Evolutionary conservation across 2,329 filamentous ascomycete genomes (phyloP).

Genomic region (Trichophaea hybrida): DNA sequence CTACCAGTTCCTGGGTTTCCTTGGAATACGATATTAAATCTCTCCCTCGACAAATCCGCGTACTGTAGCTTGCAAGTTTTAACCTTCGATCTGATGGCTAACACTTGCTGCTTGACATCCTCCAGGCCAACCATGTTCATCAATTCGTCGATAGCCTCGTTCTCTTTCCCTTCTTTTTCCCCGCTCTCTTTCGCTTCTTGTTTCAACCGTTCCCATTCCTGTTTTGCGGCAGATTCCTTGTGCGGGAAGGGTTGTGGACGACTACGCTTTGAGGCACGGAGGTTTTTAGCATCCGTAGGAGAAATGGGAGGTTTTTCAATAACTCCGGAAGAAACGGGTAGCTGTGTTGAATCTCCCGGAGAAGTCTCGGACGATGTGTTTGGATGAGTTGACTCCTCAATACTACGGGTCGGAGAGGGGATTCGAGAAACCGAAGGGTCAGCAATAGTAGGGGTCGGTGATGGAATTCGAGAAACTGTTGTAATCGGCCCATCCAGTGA

Average conservation of each 20-base stretch:
- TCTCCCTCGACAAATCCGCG: conserved; percentile 41
- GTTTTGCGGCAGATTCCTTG: conserved; percentile 3
- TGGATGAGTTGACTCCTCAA: no score
- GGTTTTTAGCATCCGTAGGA: not conserved
- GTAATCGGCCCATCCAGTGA: no score
- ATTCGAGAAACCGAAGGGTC: no score
- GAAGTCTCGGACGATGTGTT: no score
- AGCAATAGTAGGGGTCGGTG: no score
- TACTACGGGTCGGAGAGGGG: no score
- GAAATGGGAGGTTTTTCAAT: no score
- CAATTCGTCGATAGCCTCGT: conserved; percentile 44
- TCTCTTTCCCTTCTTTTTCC: conserved; percentile 38
- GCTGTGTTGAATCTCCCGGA: no score
- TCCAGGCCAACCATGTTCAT: conserved; percentile 62
- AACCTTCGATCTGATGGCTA: conserved; percentile 48
- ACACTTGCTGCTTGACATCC: conserved; percentile 48
- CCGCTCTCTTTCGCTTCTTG: conserved; percentile 39
- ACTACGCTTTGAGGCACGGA: no score
- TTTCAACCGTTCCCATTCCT: conserved; percentile 51
- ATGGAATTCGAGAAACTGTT: no score
- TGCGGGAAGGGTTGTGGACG: not conserved
- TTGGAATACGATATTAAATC: conserved; percentile 48
- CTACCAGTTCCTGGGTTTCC: conserved; percentile 62
- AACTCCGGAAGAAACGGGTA: no score
- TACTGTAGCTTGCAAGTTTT: conserved; percentile 47